Evolutionary conservation across 2,329 filamentous ascomycete genomes (phyloP), one percentile per base, ranked within the genome.

Genomic region (Verticillium isaacii): DNA sequence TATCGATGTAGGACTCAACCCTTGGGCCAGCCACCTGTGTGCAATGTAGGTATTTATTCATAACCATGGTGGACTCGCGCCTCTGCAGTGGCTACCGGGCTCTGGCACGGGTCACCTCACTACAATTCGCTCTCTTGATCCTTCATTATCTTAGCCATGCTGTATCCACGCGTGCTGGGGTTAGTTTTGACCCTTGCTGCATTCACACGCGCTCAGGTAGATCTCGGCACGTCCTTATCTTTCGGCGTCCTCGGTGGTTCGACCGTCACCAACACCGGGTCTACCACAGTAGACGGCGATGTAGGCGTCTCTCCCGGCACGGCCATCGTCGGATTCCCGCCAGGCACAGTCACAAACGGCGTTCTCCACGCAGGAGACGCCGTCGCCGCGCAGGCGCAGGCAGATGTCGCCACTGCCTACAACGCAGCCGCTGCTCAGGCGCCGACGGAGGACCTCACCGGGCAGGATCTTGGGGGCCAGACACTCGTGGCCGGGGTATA

Each of bases 241-340:
- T 58, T 58, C 34, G 57, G 32, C 14, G 57, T 58, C 23, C 57
- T 58, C 17, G 57, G 32, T 14, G 57, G 57, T 32, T 58, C 57
- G n/a, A 45, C 57, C 15, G 37, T 58, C 32, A 58, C 57, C 29
- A 58, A 58, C 34, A 58, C 57, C 57, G 57, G 57, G n/a, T 12
- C 57, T 29, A 58, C 32, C 19, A 19, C 2, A 15, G 36, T 58
- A 17, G 15, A n/a, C 11, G 57, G 57, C 19, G 57, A 58, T 45
- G 32, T 58, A 12, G 57, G 57, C 25, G 57, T 58, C 36, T 19
- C n/a, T 32, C 57, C 57, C 19, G 57, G 57, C 32, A 58, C 29
- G 12, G 57, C 57, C 23, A 58, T 58, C 15, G 36, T 19, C 34
- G 57, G 57, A 2, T 45, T 58, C 29, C 37, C 57, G 11, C 57